These are phyloP conservation scores for Acer negundo DNA, from an alignment of 345 rosid species.

Conservation along the genomic window DNA sequence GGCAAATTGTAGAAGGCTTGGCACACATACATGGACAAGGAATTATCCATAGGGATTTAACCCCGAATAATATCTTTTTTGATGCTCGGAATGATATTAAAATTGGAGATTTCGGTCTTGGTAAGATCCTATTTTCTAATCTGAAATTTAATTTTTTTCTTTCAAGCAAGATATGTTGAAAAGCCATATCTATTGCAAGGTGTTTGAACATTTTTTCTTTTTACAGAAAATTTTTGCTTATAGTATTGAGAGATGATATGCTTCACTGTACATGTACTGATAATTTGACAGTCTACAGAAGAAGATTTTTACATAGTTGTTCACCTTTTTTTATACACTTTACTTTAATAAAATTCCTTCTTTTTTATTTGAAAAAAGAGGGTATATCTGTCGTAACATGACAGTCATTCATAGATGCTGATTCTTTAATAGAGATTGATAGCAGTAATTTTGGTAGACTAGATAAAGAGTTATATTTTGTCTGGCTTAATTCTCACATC, in stretches of 20 bases:
- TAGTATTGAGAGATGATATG: neutral
- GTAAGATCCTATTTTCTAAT: constrained; percentile 45
- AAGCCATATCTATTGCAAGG: neutral
- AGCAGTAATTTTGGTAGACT: neutral
- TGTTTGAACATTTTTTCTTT: neutral
- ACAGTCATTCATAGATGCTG: neutral
- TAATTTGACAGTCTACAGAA: neutral
- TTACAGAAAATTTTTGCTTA: neutral
- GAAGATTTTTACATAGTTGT: neutral
- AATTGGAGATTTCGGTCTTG: constrained; percentile 98
- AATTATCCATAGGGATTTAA: constrained; percentile 94
- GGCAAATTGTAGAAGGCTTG: constrained; percentile 96
- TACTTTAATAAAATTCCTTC: neutral
- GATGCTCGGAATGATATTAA: constrained; percentile 93
- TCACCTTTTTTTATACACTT: neutral
- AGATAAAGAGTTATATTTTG: neutral
- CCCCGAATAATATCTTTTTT: constrained; percentile 92
- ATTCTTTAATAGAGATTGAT: neutral
- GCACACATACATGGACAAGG: constrained; percentile 96
- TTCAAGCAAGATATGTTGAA: neutral
- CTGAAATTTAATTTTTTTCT: constrained; percentile 1
- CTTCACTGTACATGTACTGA: neutral
- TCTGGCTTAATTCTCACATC: neutral
- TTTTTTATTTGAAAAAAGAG: neutral
- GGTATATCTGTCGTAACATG: neutral